Conservation (phyloP, 768 basidiomycete genomes). For the Mycena maculata region DNA sequence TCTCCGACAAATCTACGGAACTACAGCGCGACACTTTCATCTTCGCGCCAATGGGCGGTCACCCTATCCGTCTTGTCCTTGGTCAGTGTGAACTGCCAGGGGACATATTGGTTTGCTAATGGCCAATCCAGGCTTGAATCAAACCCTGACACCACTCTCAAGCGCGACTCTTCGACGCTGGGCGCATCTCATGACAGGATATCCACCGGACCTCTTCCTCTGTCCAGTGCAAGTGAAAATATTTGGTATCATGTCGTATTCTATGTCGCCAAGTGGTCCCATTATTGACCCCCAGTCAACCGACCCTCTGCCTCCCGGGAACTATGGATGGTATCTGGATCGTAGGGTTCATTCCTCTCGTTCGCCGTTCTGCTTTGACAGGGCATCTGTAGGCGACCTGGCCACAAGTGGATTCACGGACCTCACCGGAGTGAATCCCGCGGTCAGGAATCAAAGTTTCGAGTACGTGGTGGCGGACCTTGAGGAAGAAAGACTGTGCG, state of each 20-base stretch:
- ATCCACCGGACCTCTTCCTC: not conserved
- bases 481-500: not conserved
- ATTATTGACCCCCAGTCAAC: not conserved
- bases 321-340: slow-evolving; percentile 16
- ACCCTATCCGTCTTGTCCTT: not conserved
- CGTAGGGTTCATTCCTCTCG: not conserved
- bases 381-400: not conserved
- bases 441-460: not conserved
- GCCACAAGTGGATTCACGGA: not conserved
- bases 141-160: slow-evolving; percentile 8
- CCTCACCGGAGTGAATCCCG: not conserved
- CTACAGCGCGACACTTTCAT: slow-evolving; percentile 15
- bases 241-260: slow-evolving; percentile 11
- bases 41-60: not conserved
- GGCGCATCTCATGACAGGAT: not conserved
- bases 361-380: not conserved
- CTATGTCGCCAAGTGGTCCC: not conserved
- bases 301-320: slow-evolving; percentile 8
- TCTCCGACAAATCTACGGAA: slow-evolving; percentile 1
- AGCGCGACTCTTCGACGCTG: not conserved
- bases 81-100: not conserved
- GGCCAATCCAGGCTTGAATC: not conserved
- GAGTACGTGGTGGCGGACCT: not conserved
- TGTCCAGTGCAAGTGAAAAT: not conserved
- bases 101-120: not conserved